phyloP scores from a whole-genome alignment of 2,329 filamentous ascomycete genomes.

The Alternaria arbusti region DNA sequence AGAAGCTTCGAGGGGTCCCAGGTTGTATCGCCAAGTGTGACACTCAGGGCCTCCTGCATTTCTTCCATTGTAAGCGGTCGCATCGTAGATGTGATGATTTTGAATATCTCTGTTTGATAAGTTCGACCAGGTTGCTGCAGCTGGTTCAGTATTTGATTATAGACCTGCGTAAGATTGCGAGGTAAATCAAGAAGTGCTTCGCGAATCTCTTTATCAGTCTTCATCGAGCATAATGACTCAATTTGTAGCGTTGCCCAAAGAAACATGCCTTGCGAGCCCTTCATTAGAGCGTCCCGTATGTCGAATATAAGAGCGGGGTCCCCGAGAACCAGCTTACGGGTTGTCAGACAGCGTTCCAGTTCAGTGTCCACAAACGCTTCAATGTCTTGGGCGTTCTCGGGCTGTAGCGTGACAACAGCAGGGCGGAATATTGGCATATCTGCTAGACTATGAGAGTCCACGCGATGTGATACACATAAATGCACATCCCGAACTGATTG shows the following conservation, averaged over 20 bases:
- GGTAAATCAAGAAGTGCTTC: conserved; percentile 25
- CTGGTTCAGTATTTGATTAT: neutral
- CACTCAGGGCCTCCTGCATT: neutral
- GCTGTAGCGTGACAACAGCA: conserved; percentile 13
- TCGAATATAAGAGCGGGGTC: neutral
- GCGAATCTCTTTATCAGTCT: conserved; percentile 47
- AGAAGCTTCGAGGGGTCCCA: neutral
- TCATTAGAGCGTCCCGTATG: neutral
- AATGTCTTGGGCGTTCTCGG: neutral
- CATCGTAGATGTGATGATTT: neutral
- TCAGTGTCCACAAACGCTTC: neutral
- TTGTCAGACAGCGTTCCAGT: neutral
- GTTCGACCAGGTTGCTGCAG: neutral
- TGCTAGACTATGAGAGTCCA: neutral
- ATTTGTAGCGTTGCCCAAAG: conserved; percentile 30
- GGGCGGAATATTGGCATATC: no score
- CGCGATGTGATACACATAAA: conserved; percentile 31
- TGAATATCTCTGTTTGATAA: neutral
- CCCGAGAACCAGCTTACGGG: neutral
- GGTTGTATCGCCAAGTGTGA: neutral
- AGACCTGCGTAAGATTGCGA: conserved; percentile 19
- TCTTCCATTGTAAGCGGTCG: neutral
- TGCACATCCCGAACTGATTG: conserved; percentile 24
- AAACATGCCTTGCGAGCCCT: conserved; percentile 25
- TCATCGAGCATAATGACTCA: conserved; percentile 36